These are phyloP conservation scores for Elongisporangium anandrum DNA, from an alignment of 352 stramenopile genomes.

Conservation along the genomic window DNA sequence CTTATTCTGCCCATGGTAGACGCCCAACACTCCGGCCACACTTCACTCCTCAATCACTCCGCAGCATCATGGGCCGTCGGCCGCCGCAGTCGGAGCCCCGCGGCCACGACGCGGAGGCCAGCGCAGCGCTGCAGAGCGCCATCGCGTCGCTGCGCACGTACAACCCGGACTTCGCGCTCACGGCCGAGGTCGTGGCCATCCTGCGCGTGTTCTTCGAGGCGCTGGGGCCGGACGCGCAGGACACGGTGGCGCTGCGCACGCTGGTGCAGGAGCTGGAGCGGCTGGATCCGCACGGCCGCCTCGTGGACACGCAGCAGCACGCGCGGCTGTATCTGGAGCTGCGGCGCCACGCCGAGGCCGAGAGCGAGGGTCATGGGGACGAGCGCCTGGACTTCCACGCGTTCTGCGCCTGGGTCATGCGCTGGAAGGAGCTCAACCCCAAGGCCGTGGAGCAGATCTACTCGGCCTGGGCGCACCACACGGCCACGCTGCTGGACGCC, in stretches of 20 bases:
- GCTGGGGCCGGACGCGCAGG: slow-evolving; percentile 38
- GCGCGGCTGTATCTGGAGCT: slow-evolving; percentile 42
- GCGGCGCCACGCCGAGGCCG: slow-evolving; percentile 1
- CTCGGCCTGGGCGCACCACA: slow-evolving; percentile 66
- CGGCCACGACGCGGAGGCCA: slow-evolving; percentile 4
- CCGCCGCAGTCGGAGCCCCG: background rate
- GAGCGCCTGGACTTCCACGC: slow-evolving; percentile 61
- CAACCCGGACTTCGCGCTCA: slow-evolving; percentile 82
- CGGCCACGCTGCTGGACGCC: slow-evolving; percentile 60
- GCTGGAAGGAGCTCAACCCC: slow-evolving; percentile 70
- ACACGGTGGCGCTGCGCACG: slow-evolving; percentile 44
- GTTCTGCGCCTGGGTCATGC: slow-evolving; percentile 79
- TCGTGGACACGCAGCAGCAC: slow-evolving; percentile 43
- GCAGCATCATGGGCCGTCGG: background rate
- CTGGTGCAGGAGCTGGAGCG: slow-evolving; percentile 64
- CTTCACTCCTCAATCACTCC: background rate
- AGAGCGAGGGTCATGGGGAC: slow-evolving; percentile 5
- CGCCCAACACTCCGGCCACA: background rate
- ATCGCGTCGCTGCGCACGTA: slow-evolving; percentile 51
- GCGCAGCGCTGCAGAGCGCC: slow-evolving; percentile 20
- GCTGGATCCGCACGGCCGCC: slow-evolving; percentile 41
- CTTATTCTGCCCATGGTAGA: background rate
- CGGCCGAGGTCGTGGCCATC: slow-evolving; percentile 74
- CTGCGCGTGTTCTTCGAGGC: slow-evolving; percentile 79
- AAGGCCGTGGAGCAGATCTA: slow-evolving; percentile 67